These are phyloP conservation scores for Botryosphaeria dothidea DNA, from an alignment of 2,329 filamentous ascomycete genomes.

Conservation along the genomic window DNA sequence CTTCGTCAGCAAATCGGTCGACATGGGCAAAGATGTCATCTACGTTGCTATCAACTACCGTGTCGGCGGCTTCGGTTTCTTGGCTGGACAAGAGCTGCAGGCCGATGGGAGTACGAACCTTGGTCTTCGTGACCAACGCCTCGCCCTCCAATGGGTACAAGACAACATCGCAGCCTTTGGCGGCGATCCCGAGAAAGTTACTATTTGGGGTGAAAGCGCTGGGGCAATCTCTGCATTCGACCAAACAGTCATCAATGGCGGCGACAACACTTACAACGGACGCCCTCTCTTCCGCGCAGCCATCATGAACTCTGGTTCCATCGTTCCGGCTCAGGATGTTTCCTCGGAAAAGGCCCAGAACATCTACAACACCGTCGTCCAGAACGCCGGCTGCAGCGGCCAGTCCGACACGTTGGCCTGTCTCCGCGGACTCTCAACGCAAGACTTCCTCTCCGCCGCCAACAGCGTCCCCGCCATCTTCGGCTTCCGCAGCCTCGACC, in stretches of 20 bases:
- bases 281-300: constrained; percentile 72
- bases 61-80: constrained; percentile 71
- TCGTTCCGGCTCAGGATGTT: constrained; percentile 51
- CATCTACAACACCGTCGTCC: constrained; percentile 55
- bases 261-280: constrained; percentile 73
- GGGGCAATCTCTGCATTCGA: constrained; percentile 69
- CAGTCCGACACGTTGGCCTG: constrained; percentile 48
- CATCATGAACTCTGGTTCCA: constrained; percentile 63
- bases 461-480: constrained; percentile 71
- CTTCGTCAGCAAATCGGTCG: constrained; percentile 44
- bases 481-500: constrained; percentile 66
- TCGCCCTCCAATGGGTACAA: constrained; percentile 48
- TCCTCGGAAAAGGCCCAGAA: constrained; percentile 67
- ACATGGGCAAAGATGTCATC: constrained; percentile 64
- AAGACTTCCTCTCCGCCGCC: constrained; percentile 58
- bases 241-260: constrained; percentile 73
- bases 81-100: constrained; percentile 54
- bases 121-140: constrained; percentile 47
- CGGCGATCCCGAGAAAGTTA: constrained; percentile 38
- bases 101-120: constrained; percentile 54
- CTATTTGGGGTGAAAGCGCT: constrained; percentile 40
- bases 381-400: constrained; percentile 46
- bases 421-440: constrained; percentile 49
- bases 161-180: constrained; percentile 47
- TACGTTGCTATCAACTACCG: constrained; percentile 80